These are phyloP conservation scores for Tolypocladium amazonense DNA, from an alignment of 2,329 filamentous ascomycete species.

Conservation along the genomic window DNA sequence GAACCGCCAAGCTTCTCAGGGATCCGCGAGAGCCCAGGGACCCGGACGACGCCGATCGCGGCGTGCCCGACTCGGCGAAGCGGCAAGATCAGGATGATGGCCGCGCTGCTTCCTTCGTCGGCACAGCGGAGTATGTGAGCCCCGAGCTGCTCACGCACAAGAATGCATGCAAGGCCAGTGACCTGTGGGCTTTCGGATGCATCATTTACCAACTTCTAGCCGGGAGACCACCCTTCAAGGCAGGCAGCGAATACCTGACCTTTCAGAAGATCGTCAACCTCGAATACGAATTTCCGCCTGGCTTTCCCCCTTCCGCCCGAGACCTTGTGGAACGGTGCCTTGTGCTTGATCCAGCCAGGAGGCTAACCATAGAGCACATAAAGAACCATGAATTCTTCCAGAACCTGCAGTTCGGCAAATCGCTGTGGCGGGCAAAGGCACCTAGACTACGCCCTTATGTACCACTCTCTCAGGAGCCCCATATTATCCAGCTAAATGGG, in stretches of 20 bases:
- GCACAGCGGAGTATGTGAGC: slow-evolving; percentile 96
- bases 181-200: slow-evolving; percentile 96
- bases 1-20: slow-evolving; percentile 81
- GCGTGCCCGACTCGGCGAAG: slow-evolving; percentile 22
- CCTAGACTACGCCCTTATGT: slow-evolving; percentile 78
- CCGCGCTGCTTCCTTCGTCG: slow-evolving; percentile 88
- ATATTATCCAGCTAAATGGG: slow-evolving; percentile 63
- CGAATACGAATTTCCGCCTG: slow-evolving; percentile 85
- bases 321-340: slow-evolving; percentile 86
- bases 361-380: slow-evolving; percentile 89
- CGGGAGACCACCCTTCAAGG: slow-evolving; percentile 97
- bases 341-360: slow-evolving; percentile 74
- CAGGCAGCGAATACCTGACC: slow-evolving; percentile 87
- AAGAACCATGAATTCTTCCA: slow-evolving; percentile 95
- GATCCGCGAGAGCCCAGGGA: slow-evolving; percentile 30
- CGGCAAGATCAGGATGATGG: slow-evolving; percentile 46
- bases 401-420: slow-evolving; percentile 72
- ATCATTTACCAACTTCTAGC: slow-evolving; percentile 93
- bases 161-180: slow-evolving; percentile 93
- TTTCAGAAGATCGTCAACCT: slow-evolving; percentile 96
- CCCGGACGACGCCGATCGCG: slow-evolving; percentile 26
- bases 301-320: slow-evolving; percentile 75
- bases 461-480: slow-evolving; percentile 63
- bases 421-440: slow-evolving; percentile 81
- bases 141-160: slow-evolving; percentile 95